Conservation (phyloP, 208 protist species). For the Balamuthia mandrillaris region DNA sequence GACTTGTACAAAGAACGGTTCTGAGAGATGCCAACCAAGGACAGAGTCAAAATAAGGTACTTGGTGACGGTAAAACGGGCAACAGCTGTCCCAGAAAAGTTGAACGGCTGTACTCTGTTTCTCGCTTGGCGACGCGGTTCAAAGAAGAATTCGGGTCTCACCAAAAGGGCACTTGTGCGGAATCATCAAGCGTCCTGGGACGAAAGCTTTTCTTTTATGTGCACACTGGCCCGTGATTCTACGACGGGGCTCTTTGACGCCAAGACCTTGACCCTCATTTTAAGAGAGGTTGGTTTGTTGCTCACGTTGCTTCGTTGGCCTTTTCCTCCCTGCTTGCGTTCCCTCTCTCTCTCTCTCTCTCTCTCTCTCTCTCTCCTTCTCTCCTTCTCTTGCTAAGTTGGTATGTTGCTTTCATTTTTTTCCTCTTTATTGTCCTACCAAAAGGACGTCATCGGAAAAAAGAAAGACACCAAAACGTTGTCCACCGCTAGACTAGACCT, state of each 20-base stretch:
- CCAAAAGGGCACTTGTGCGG: slow-evolving; percentile 28
- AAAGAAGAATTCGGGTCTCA: slow-evolving; percentile 25
- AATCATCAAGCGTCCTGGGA: slow-evolving; percentile 13
- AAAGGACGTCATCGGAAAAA: slow-evolving; percentile 32
- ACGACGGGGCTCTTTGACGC: slow-evolving; percentile 2
- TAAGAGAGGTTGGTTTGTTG: not conserved
- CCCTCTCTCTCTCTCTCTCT: not conserved
- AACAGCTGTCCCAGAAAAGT: slow-evolving; percentile 11
- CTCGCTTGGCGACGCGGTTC: slow-evolving; percentile 18
- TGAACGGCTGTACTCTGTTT: slow-evolving; percentile 35
- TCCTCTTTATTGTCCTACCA: not conserved
- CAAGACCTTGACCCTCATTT: not conserved
- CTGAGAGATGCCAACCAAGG: not conserved
- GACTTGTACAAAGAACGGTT: not conserved
- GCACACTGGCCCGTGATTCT: slow-evolving; percentile 7
- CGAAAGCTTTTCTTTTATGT: slow-evolving; percentile 25
- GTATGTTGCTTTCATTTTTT: not conserved
- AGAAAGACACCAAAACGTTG: slow-evolving; percentile 18
- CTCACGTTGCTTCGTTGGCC: not conserved
- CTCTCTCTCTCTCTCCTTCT: not conserved
- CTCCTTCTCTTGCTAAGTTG: not conserved
- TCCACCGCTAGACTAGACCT: slow-evolving; percentile 21
- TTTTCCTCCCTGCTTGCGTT: not conserved
- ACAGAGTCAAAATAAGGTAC: slow-evolving; percentile 35
- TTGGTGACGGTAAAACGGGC: slow-evolving; percentile 18